Evolutionary conservation across 2,329 filamentous ascomycete genomes (phyloP).

Genomic region (Ophiocordyceps camponoti-rufipedis): DNA sequence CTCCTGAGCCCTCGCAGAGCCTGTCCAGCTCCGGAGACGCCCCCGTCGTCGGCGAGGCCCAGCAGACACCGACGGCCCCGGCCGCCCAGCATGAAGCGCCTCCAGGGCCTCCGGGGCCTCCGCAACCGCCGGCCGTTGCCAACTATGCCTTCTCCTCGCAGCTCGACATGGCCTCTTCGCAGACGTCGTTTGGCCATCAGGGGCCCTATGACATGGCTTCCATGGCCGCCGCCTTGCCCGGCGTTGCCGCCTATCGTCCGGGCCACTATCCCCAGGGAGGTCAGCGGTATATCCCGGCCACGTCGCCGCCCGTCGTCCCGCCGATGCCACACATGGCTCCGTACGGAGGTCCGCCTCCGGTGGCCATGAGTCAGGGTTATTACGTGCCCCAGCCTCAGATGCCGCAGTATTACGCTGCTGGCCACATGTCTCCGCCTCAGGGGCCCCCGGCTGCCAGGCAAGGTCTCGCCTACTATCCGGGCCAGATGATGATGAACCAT

Average conservation of each 20-base stretch:
- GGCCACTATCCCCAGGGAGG: conserved; percentile 17
- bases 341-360: conserved; percentile 18
- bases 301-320: conserved; percentile 19
- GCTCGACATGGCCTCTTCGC: conserved; percentile 20
- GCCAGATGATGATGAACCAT: conserved; percentile 22
- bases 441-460: conserved; percentile 16
- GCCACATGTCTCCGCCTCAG: conserved; percentile 20
- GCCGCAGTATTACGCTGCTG: conserved; percentile 23
- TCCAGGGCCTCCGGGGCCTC: background rate
- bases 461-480: conserved; percentile 24
- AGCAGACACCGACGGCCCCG: conserved; percentile 1
- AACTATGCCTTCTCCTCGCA: conserved; percentile 23
- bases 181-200: conserved; percentile 6
- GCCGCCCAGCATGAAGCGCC: too few species aligned
- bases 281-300: conserved; percentile 15
- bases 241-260: conserved; percentile 16
- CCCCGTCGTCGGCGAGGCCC: background rate
- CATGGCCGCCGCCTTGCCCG: conserved; percentile 25
- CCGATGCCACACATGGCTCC: conserved; percentile 20
- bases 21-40: background rate
- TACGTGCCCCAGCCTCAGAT: conserved; percentile 28
- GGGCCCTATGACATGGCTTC: conserved; percentile 27
- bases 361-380: conserved; percentile 24
- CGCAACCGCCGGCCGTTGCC: conserved; percentile 2
- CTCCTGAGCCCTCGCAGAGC: background rate